phyloP scores from a whole-genome alignment of 2,329 filamentous ascomycete genomes.

The Talaromyces verruculosus region DNA sequence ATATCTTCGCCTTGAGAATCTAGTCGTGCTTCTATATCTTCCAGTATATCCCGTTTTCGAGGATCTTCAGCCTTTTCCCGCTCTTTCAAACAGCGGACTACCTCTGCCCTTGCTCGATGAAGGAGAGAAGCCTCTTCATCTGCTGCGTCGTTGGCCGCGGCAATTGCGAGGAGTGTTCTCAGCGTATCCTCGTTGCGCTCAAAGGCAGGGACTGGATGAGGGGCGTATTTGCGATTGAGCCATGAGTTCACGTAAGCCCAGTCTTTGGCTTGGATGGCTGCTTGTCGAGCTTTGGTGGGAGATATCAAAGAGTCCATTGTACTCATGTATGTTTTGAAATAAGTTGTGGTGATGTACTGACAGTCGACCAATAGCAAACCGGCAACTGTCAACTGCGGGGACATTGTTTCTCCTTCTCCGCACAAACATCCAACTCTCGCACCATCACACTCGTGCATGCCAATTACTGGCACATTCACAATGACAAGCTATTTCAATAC shows the following conservation, averaged over 20 bases:
- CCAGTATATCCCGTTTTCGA: conserved; percentile 49
- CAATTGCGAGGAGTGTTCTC: conserved; percentile 70
- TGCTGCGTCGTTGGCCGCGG: conserved; percentile 72
- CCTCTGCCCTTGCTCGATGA: conserved; percentile 40
- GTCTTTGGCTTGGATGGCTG: conserved; percentile 80
- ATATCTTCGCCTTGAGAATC: conserved; percentile 53
- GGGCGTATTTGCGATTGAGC: conserved; percentile 69
- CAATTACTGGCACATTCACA: conserved; percentile 3
- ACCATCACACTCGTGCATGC: not conserved
- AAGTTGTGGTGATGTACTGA: not conserved
- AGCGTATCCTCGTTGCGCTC: conserved; percentile 86
- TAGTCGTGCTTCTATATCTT: conserved; percentile 57
- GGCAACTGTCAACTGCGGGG: conserved; percentile 8
- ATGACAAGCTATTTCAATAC: conserved; percentile 41
- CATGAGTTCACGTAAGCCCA: conserved; percentile 87
- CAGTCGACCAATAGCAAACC: not conserved
- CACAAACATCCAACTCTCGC: conserved; percentile 13
- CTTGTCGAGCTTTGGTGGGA: conserved; percentile 66
- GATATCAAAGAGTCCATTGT: conserved; percentile 52
- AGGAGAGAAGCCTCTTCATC: conserved; percentile 41
- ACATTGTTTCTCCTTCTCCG: conserved; percentile 24
- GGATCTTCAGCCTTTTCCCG: conserved; percentile 32
- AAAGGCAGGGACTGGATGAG: conserved; percentile 66
- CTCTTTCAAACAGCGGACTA: conserved; percentile 33
- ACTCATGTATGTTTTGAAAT: not conserved